phyloP scores from a whole-genome alignment of 257 asterid genomes.

The Fraxinus pennsylvanica region DNA sequence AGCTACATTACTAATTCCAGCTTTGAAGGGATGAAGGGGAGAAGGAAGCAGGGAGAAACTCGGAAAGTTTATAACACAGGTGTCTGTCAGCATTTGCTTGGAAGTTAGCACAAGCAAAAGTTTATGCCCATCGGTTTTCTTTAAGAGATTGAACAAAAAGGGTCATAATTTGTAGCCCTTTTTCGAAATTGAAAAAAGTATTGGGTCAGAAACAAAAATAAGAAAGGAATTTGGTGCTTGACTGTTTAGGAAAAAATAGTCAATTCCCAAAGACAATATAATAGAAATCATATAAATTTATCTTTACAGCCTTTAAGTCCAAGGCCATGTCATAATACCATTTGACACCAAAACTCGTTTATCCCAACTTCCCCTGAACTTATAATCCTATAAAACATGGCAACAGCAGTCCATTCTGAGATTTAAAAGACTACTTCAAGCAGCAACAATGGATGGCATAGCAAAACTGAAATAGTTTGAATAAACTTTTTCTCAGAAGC shows the following conservation, averaged over 20 bases:
- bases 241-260: neutral
- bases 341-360: slow-evolving; percentile 12
- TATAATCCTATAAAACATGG: neutral
- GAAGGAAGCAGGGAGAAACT: neutral
- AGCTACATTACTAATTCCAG: neutral
- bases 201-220: neutral
- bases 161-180: neutral
- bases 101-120: neutral
- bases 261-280: neutral
- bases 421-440: slow-evolving; percentile 13
- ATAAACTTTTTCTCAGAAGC: slow-evolving; percentile 6
- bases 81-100: neutral
- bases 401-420: slow-evolving; percentile 4
- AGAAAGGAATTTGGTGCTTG: neutral
- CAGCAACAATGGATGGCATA: slow-evolving; percentile 11
- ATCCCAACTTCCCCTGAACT: slow-evolving; percentile 8
- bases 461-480: slow-evolving; percentile 4
- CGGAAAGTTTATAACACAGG: neutral
- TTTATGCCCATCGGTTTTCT: neutral
- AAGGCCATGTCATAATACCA: neutral
- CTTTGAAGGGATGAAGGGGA: neutral
- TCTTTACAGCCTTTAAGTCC: neutral
- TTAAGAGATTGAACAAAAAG: neutral
- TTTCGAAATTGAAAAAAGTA: neutral
- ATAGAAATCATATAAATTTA: no score